Base-by-base conservation (phyloP, 768 basidiomycete species). In the Podaxis sp. region DNA sequence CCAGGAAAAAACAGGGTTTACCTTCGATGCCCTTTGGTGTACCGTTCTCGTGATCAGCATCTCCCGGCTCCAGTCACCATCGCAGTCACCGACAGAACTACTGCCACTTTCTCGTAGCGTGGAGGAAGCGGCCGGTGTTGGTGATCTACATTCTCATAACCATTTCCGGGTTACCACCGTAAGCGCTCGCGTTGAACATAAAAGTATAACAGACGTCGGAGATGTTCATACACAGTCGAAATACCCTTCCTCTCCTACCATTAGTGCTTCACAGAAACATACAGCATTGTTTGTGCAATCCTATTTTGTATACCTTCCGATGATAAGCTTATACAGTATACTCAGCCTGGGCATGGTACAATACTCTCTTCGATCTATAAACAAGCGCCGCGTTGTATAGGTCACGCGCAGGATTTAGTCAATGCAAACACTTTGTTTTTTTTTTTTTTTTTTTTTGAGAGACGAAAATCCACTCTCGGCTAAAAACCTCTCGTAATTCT, bases 1-100 rank as follows among this genome's bases (percentile, higher is more conserved):
- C 86, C 52, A 79, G 82, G 55, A 84, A 82, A 72, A 81, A 71
- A 64, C 40, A 22, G 12, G 54, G 25, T 11, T 17, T 54, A 19
- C 3, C 43, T 36, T 29, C 52, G 40, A 38, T 59, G 15, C 24
- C n/a, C 25, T 59, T 22, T 50, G 47, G 19, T n/a, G 6, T 40
- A 17, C 37, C n/a, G 38, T n/a, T 38, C 13, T 24, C 54, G 22
- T 38, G 11, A 13, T 37, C 36, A 25, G 13, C 36, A 25, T 41
- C 22, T 46, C 19, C 43, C 36, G n/a, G 24, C 17, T 7, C 9
- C 24, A 22, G 22, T 27, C 25, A 12, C 24, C 24, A 24, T 24
- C 6, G 24, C 11, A 19, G 11, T 55, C 54, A 19, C 49, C 49
- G 22, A 22, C 22, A 12, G 49, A 15, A 46, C n/a, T 6, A 7